Percentiles rank a stretch among this genome's conserved stretches.
phyloP scores from a whole-genome alignment of 495 filamentous ascomycete genomes.

The Hypoxylon rickii region DNA sequence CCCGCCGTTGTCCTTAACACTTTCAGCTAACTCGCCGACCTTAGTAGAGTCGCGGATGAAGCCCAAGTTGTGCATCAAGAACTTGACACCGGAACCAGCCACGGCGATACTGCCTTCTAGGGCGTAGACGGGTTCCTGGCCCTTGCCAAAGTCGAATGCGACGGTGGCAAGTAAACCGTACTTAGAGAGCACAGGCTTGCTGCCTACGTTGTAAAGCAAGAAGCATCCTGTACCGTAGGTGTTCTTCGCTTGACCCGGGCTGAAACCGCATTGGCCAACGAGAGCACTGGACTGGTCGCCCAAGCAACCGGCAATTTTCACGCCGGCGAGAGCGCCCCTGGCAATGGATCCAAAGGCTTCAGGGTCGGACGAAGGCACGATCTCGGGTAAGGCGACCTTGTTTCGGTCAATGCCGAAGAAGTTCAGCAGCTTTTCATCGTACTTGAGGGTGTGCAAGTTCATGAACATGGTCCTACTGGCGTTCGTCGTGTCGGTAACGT shows the following conservation, averaged over 20 bases:
- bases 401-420: conserved; percentile 81
- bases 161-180: conserved; percentile 89
- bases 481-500: conserved; percentile 91
- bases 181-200: conserved; percentile 86
- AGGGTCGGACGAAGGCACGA: conserved; percentile 82
- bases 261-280: conserved; percentile 91
- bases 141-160: conserved; percentile 80
- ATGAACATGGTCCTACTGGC: conserved; percentile 97
- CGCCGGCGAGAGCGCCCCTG: conserved; percentile 69
- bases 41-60: conserved; percentile 78
- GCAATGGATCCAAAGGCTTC: conserved; percentile 73
- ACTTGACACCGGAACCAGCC: conserved; percentile 87
- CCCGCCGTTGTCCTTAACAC: conserved; percentile 86
- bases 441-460: conserved; percentile 84
- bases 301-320: conserved; percentile 83
- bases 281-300: conserved; percentile 93
- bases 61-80: conserved; percentile 86
- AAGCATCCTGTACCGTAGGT: conserved; percentile 98
- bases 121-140: conserved; percentile 80
- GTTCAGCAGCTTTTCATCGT: conserved; percentile 77
- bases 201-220: conserved; percentile 90
- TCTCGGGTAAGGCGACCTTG: conserved; percentile 80
- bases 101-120: conserved; percentile 93
- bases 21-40: conserved; percentile 80
- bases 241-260: conserved; percentile 87